Evolutionary conservation across 805 yeast genomes (phyloP).

Genomic region (Candida nonsorbophila): DNA sequence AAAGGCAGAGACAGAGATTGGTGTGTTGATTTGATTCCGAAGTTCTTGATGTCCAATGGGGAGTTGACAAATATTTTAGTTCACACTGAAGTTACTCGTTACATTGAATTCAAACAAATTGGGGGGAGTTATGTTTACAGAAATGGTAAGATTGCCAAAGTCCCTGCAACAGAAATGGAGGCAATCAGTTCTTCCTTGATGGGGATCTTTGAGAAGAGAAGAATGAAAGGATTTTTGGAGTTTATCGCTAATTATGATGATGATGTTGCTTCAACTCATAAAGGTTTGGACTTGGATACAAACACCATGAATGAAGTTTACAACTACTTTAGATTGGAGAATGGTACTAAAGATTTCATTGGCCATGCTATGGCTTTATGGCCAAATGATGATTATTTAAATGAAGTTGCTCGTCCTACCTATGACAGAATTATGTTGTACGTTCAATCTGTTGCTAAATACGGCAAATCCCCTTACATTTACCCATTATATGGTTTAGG

Average conservation of each 20-base stretch:
- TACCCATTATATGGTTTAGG: constrained; percentile 97
- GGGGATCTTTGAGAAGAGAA: constrained; percentile 94
- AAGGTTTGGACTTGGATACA: constrained; percentile 77
- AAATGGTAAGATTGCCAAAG: constrained; percentile 87
- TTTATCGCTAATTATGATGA: constrained; percentile 80
- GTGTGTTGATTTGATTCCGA: constrained; percentile 96
- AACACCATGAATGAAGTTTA: constrained; percentile 91
- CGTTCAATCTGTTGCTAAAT: constrained; percentile 85
- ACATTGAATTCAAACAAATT: constrained; percentile 93
- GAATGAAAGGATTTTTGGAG: constrained; percentile 89
- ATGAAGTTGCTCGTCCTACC: constrained; percentile 87
- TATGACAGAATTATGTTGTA: constrained; percentile 81
- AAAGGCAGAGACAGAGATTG: constrained; percentile 94
- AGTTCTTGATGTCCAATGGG: constrained; percentile 95
- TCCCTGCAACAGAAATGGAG: constrained; percentile 87
- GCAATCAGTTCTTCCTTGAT: constrained; percentile 87
- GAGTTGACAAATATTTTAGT: constrained; percentile 92
- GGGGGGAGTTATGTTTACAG: constrained; percentile 94
- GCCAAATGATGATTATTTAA: constrained; percentile 85
- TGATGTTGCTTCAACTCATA: constrained; percentile 73
- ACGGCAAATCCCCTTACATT: constrained; percentile 93
- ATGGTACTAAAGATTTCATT: constrained; percentile 90
- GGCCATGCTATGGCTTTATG: constrained; percentile 99
- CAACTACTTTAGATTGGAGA: constrained; percentile 82
- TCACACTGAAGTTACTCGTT: constrained; percentile 93